Evolutionary conservation across 768 basidiomycete species (phyloP), one percentile per base, ranked within the genome.

Genomic region (Vararia minispora): DNA sequence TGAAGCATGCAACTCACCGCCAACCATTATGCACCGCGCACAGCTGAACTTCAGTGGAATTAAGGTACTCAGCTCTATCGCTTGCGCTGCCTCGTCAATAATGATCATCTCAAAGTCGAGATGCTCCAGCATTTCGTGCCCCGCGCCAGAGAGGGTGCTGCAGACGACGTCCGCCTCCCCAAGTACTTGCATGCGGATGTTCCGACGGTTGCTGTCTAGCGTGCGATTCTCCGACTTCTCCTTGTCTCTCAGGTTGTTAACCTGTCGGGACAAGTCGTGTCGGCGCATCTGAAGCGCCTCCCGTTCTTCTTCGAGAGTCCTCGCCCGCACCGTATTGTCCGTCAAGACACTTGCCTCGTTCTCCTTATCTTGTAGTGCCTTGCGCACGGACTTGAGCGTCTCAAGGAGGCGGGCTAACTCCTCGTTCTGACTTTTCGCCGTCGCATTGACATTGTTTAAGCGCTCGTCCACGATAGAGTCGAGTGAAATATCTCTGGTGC

Each of bases 41-140:
- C 79, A 84, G 21, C 71, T 72, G 59, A 89, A 97, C 57, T 86
- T 95, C 45, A 99, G 66, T 27, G 95, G 95, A 41, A 99, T 98
- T 44, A 99, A 61, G 6, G 94, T 88, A 46, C 87, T 90, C 28
- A 97, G 68, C 58, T 99, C 95, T 33, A 97, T 83, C 12, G 92
- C 82, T 58, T 99, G 95, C 1, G 94, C 94, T 1, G 95, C 95
- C 58, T 99, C 95, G 52, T 99, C 95, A 43, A 99, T 94, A 56
- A 99, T 79, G 49, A 99, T 73, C 61, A 94, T 86, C 49, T 95
- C 92, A 54, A 97, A 97, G 36, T 92, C 83, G 45, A 87, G 73
- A 25, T 72, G 66, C 40, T 84, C 76, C 28, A 99, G 66, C 33
- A 72, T 70, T 12, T 95, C 92, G 46, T 95, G 87, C 4, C 92